Conservation (phyloP, 139 green algal species). For the Trebouxia sp. region DNA sequence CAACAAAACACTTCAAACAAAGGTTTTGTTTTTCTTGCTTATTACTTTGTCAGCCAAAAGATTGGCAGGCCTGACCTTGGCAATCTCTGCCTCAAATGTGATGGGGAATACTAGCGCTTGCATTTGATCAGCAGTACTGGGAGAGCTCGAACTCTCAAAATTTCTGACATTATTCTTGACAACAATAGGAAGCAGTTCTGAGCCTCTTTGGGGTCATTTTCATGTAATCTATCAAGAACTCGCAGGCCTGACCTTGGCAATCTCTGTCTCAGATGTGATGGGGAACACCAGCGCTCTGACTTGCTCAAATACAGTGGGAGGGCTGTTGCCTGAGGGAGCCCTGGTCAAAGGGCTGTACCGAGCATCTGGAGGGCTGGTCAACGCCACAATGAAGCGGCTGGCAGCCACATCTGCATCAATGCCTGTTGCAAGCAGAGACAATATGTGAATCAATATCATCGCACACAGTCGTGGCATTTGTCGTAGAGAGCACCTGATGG, state of each 20-base stretch:
- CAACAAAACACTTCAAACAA: no score
- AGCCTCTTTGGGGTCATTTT: not conserved
- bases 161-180: no score
- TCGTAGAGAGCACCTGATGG: not conserved
- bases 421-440: not conserved
- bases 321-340: not conserved
- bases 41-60: no score
- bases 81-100: not conserved
- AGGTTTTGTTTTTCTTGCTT: no score
- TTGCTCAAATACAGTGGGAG: not conserved
- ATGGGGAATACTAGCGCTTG: slow-evolving; percentile 43
- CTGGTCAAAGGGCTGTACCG: slow-evolving; percentile 40
- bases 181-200: no score
- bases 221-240: not conserved
- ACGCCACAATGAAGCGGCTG: slow-evolving; percentile 35
- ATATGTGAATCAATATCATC: not conserved
- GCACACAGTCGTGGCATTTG: not conserved
- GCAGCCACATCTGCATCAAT: not conserved
- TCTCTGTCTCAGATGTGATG: not conserved
- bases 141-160: no score
- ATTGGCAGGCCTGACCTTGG: not conserved
- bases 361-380: slow-evolving; percentile 52
- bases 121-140: slow-evolving; percentile 8
- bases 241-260: slow-evolving; percentile 1
- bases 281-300: slow-evolving; percentile 45